Evolutionary conservation across 2,329 filamentous ascomycete species (phyloP), one percentile per base, ranked within the genome.

Genomic region (Emmonsiellopsis sp.): DNA sequence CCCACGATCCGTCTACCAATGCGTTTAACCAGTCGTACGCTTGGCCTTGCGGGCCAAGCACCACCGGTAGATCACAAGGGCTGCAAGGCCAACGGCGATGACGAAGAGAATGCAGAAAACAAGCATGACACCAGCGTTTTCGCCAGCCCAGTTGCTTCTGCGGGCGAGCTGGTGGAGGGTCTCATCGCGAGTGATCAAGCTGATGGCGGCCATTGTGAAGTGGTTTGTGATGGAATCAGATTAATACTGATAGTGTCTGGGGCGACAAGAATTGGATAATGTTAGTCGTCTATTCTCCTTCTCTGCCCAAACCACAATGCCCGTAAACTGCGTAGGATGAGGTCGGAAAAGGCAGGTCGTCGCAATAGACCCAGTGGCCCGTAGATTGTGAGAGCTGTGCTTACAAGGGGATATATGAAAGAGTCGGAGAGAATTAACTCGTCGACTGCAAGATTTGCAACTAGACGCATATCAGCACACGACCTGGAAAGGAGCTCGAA

Each of bases 21-120:
- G 13, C 15, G n/a, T 38, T 37, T 48, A 48, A 11, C 20, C n/a
- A 8, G 31, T 10, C 10, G 7, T 16, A 13, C 45, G 45, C 4
- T 63, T 59, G 8, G 65, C 63, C 54, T 64, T 67, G 41, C 60
- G 57, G 7, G 65, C 62, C 56, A 67, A 55, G 52, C 76, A 65
- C 62, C 67, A 71, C 57, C 76, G 73, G 58, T 74, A 73, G 57
- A 79, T 61, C 63, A 78, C 76, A 41, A 84, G 71, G 49, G 63
- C 61, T 53, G 76, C 57, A 48, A 85, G 64, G 30, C 80, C 75
- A 56, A 76, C 53, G 40, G 57, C 73, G 59, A 85, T 77, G 56
- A 81, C 61, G 62, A 79, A 79, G 66, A 83, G 73, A 60, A 85
- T 80, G 67, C 71, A 75, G 68, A 85, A 82, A 54, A 85, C 82